Conservation (phyloP, 108 stramenopile species). For the Fistulifera pelliculosa region DNA sequence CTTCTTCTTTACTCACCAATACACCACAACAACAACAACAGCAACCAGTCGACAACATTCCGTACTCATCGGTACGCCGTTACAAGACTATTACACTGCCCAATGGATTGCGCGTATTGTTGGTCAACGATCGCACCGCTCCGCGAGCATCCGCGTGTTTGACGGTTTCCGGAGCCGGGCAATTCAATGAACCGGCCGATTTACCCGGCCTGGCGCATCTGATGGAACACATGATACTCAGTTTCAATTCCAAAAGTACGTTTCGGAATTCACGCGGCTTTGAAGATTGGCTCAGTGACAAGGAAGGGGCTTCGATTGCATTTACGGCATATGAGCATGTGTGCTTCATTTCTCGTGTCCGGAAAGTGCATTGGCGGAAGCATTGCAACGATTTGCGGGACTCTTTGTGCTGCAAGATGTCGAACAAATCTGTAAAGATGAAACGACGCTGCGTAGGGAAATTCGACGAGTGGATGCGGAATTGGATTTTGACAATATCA, state of each 20-base stretch:
- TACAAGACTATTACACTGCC: constrained; percentile 49
- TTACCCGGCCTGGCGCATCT: constrained; percentile 65
- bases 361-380: constrained; percentile 36
- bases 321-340: constrained; percentile 66
- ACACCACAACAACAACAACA: too few relatives aligned
- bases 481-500: constrained; percentile 41
- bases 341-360: constrained; percentile 50
- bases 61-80: constrained; percentile 50
- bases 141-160: constrained; percentile 40
- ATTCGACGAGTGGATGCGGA: constrained; percentile 57
- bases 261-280: constrained; percentile 25
- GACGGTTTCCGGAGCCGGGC: constrained; percentile 59
- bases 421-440: constrained; percentile 23
- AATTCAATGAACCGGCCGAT: constrained; percentile 52
- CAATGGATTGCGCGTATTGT: constrained; percentile 52
- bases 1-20: too few relatives aligned
- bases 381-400: constrained; percentile 46
- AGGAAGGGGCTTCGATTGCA: constrained; percentile 60
- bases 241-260: constrained; percentile 3
- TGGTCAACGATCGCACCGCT: constrained; percentile 44
- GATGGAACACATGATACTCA: constrained; percentile 67
- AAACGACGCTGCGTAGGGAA: constrained; percentile 39
- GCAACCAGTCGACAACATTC: constrained; percentile 13
- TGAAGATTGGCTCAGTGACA: constrained; percentile 55
- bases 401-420: constrained; percentile 37